Evolutionary conservation across 2,329 filamentous ascomycete genomes (phyloP).

Genomic region (Talaromyces albobiverticillius): DNA sequence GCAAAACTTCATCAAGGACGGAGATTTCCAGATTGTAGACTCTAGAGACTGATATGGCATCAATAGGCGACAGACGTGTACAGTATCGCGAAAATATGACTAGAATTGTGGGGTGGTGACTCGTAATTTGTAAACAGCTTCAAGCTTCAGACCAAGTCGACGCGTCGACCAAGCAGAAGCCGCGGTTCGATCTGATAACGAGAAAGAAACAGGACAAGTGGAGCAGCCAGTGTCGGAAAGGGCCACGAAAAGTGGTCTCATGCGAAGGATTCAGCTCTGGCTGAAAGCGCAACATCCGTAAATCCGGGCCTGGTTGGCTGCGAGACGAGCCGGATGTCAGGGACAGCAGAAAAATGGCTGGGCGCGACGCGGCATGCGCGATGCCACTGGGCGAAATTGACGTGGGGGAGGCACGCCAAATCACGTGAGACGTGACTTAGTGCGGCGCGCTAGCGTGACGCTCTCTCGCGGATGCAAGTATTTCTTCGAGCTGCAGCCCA

Average conservation of each 20-base stretch:
- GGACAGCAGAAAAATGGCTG: constrained; percentile 4
- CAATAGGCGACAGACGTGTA: too few species aligned
- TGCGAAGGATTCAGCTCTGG: constrained; percentile 6
- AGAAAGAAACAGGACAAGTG: constrained; percentile 1
- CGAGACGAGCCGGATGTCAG: background rate
- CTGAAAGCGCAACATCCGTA: constrained; percentile 10
- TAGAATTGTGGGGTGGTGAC: too few species aligned
- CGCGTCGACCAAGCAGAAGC: constrained; percentile 10
- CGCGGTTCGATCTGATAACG: constrained; percentile 14
- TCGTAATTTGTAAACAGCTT: background rate
- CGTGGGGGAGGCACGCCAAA: constrained; percentile 24
- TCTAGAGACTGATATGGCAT: too few species aligned
- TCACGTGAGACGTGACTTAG: constrained; percentile 40
- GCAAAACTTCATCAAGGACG: too few species aligned
- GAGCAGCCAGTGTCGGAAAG: constrained; percentile 2
- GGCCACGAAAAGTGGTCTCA: background rate
- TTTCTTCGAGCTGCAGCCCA: constrained; percentile 25
- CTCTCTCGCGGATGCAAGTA: constrained; percentile 30
- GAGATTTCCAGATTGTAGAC: too few species aligned
- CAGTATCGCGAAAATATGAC: too few species aligned
- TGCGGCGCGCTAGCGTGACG: constrained; percentile 37
- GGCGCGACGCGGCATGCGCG: constrained; percentile 11
- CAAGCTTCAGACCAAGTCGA: background rate
- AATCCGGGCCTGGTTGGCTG: constrained; percentile 10
- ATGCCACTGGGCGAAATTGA: constrained; percentile 15